Evolutionary conservation across 2,329 filamentous ascomycete genomes (phyloP).

Genomic region (Aspergillus tamarii): DNA sequence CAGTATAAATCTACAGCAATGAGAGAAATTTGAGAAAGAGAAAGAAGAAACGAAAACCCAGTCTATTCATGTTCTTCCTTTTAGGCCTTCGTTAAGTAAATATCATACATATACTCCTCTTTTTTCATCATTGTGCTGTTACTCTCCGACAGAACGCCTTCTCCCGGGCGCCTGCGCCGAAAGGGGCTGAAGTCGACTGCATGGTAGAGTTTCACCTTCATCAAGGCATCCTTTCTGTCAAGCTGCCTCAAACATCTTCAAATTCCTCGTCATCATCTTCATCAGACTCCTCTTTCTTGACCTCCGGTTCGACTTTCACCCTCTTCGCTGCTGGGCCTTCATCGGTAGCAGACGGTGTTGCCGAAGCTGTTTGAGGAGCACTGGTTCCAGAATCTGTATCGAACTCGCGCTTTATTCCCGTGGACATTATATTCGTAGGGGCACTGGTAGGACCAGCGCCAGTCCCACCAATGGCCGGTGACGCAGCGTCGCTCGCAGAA

Average conservation of each 20-base stretch:
- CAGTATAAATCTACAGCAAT: neutral
- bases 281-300: slow-evolving; percentile 45
- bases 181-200: neutral
- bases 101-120: neutral
- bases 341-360: slow-evolving; percentile 41
- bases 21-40: neutral
- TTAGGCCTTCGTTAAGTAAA: neutral
- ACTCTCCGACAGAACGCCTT: neutral
- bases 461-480: slow-evolving; percentile 32
- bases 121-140: neutral
- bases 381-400: slow-evolving; percentile 45
- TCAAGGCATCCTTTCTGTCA: neutral
- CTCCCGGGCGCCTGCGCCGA: slow-evolving; percentile 27
- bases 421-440: slow-evolving; percentile 23
- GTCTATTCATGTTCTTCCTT: neutral
- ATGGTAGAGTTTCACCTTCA: neutral
- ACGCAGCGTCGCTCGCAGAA: slow-evolving; percentile 40
- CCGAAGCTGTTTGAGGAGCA: slow-evolving; percentile 40
- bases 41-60: neutral
- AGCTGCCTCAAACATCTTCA: slow-evolving; percentile 42
- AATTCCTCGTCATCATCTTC: slow-evolving; percentile 51
- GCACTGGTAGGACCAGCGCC: slow-evolving; percentile 34
- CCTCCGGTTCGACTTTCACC: slow-evolving; percentile 42
- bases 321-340: slow-evolving; percentile 48
- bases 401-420: slow-evolving; percentile 42